A percentile compares a stretch with the other conserved stretches of the same genome.
Evolutionary conservation across 2,329 filamentous ascomycete species (phyloP).

Genomic region (Fusarium secorum): DNA sequence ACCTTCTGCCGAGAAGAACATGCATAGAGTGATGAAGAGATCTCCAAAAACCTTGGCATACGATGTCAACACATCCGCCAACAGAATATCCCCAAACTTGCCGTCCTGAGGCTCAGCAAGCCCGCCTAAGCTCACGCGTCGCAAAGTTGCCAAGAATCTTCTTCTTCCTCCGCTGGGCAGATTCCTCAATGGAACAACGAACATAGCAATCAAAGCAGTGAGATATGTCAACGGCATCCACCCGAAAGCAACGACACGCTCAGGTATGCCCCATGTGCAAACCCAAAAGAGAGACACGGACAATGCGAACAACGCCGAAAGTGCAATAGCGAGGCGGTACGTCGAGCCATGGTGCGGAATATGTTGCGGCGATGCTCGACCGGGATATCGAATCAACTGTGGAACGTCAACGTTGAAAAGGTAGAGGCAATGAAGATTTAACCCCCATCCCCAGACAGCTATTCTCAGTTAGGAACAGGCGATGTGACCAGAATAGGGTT

Average conservation of each 20-base stretch:
- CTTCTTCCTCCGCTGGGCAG: slow-evolving; percentile 74
- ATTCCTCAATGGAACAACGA: slow-evolving; percentile 75
- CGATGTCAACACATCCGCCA: slow-evolving; percentile 93
- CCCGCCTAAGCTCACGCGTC: slow-evolving; percentile 82
- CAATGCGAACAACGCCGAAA: slow-evolving; percentile 73
- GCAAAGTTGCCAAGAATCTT: slow-evolving; percentile 77
- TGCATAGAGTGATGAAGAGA: slow-evolving; percentile 87
- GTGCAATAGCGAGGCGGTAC: slow-evolving; percentile 82
- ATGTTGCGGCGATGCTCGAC: slow-evolving; percentile 73
- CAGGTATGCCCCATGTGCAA: slow-evolving; percentile 73
- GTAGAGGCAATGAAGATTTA: slow-evolving; percentile 88
- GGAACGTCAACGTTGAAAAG: slow-evolving; percentile 86
- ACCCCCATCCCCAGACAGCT: slow-evolving; percentile 96
- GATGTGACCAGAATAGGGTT: background rate
- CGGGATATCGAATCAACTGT: slow-evolving; percentile 84
- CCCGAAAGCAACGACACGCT: slow-evolving; percentile 78
- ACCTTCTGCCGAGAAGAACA: slow-evolving; percentile 78
- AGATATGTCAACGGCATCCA: slow-evolving; percentile 89
- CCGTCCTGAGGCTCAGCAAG: slow-evolving; percentile 86
- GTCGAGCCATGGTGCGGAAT: slow-evolving; percentile 80
- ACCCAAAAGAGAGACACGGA: slow-evolving; percentile 86
- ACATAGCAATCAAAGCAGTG: slow-evolving; percentile 72
- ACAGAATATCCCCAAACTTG: slow-evolving; percentile 92
- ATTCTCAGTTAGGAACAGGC: slow-evolving; percentile 18
- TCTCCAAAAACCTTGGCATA: slow-evolving; percentile 94